Evolutionary conservation across 805 yeast genomes (phyloP).

Genomic region (Saturnispora halmiae): DNA sequence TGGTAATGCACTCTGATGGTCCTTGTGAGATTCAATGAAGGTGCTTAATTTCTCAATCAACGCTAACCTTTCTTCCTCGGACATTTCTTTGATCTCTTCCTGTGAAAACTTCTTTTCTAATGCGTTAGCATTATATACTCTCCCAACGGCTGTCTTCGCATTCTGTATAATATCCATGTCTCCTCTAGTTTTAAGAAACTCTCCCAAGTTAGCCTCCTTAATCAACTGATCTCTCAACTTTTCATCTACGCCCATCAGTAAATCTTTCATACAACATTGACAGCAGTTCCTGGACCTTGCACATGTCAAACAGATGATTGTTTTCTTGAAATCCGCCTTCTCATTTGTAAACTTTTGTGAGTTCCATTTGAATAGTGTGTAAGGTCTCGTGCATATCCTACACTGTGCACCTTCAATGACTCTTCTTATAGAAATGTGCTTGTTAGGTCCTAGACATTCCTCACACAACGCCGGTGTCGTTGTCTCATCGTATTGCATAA

Average conservation of each 20-base stretch:
- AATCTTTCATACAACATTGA: constrained; percentile 78
- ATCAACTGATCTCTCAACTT: constrained; percentile 73
- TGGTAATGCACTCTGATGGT: constrained; percentile 1
- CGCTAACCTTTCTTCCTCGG: constrained; percentile 7
- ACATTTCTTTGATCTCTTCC: constrained; percentile 16
- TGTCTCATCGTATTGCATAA: constrained; percentile 17
- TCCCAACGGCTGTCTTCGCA: constrained; percentile 35
- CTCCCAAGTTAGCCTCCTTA: constrained; percentile 47
- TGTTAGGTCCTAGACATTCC: constrained; percentile 58
- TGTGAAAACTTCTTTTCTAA: constrained; percentile 26
- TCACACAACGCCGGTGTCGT: constrained; percentile 59
- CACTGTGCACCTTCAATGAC: constrained; percentile 74
- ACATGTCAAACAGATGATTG: constrained; percentile 72
- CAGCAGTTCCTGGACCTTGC: constrained; percentile 75
- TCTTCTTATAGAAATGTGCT: constrained; percentile 60
- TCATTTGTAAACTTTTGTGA: constrained; percentile 13
- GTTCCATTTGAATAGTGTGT: constrained; percentile 69
- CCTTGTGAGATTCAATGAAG: not conserved
- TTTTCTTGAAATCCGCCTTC: constrained; percentile 41
- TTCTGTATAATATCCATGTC: constrained; percentile 35
- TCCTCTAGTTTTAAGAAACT: constrained; percentile 14
- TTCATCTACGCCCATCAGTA: constrained; percentile 72
- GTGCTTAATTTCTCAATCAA: constrained; percentile 8
- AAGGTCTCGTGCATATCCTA: constrained; percentile 76
- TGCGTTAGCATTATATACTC: constrained; percentile 47